These are phyloP conservation scores for Microbotryum lychnidis-dioicae DNA, from an alignment of 1,284 basidiomycete species.

Conservation along the genomic window DNA sequence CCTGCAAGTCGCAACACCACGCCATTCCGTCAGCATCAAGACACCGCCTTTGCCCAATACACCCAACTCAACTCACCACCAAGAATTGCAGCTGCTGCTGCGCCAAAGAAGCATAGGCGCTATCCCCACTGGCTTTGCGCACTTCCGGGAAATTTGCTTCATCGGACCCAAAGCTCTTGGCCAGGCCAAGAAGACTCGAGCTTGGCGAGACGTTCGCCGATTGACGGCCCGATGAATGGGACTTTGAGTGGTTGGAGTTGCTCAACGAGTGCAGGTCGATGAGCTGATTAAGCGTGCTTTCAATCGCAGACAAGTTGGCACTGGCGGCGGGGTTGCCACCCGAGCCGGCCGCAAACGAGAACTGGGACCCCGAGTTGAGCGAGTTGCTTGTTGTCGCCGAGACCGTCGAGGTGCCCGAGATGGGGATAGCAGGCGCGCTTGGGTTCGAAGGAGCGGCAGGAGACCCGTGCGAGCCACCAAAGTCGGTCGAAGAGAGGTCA, in stretches of 20 bases:
- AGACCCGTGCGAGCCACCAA: neutral
- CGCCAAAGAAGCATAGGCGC: constrained; percentile 7
- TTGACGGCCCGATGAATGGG: neutral
- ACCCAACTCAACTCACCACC: neutral
- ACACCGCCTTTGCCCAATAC: too few relatives aligned
- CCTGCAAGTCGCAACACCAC: neutral
- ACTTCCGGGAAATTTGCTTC: neutral
- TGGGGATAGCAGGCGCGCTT: neutral
- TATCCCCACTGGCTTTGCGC: neutral
- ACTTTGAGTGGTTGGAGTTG: constrained; percentile 1
- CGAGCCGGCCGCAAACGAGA: neutral
- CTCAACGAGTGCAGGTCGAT: constrained; percentile 29
- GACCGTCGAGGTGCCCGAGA: neutral
- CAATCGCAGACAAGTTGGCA: constrained; percentile 29
- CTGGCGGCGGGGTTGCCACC: constrained; percentile 5
- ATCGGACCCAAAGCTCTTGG: neutral
- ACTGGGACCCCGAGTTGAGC: neutral
- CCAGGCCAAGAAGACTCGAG: neutral
- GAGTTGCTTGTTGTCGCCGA: constrained; percentile 3
- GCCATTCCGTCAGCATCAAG: too few relatives aligned
- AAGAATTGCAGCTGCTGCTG: constrained; percentile 24
- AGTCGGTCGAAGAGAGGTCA: constrained; percentile 13
- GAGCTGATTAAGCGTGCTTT: constrained; percentile 32
- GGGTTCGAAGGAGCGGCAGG: neutral
- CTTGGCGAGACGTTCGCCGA: neutral